phyloP scores from a whole-genome alignment of 106 monocot species.

The Alisma plantagoaquatica region DNA sequence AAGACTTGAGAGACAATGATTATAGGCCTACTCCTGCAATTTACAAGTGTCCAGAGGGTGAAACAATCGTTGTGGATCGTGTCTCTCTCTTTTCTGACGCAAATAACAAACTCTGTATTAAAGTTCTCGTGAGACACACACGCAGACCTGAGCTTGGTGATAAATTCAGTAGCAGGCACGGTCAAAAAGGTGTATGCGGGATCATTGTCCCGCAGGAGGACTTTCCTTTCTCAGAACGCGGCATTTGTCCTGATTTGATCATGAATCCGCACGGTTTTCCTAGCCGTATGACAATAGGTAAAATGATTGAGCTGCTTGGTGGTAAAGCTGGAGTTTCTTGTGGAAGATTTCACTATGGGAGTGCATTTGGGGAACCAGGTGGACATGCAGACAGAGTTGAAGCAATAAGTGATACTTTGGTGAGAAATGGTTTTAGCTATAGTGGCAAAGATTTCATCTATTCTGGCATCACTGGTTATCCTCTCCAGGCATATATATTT shows the following conservation, averaged over 20 bases:
- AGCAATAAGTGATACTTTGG: slow-evolving; percentile 57
- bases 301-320: slow-evolving; percentile 99
- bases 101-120: slow-evolving; percentile 57
- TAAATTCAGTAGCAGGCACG: slow-evolving; percentile 99
- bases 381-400: slow-evolving; percentile 97
- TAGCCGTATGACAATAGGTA: slow-evolving; percentile 99
- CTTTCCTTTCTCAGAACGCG: slow-evolving; percentile 89
- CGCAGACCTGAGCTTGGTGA: slow-evolving; percentile 98
- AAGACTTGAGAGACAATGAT: slow-evolving; percentile 26
- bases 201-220: slow-evolving; percentile 97
- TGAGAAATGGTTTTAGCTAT: slow-evolving; percentile 27
- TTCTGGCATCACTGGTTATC: slow-evolving; percentile 82
- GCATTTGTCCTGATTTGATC: slow-evolving; percentile 97
- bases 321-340: slow-evolving; percentile 89
- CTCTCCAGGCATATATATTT: slow-evolving; percentile 93
- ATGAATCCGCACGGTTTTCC: slow-evolving; percentile 99
- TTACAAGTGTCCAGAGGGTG: slow-evolving; percentile 44
- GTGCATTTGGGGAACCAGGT: slow-evolving; percentile 97
- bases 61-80: slow-evolving; percentile 81
- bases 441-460: slow-evolving; percentile 77
- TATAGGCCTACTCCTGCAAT: slow-evolving; percentile 29
- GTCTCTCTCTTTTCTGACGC: slow-evolving; percentile 44
- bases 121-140: slow-evolving; percentile 75
- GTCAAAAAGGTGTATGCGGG: slow-evolving; percentile 96
- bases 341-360: slow-evolving; percentile 95